Evolutionary conservation across 169 alveolate genomes (phyloP).

Genomic region (Eimeria tenella): DNA sequence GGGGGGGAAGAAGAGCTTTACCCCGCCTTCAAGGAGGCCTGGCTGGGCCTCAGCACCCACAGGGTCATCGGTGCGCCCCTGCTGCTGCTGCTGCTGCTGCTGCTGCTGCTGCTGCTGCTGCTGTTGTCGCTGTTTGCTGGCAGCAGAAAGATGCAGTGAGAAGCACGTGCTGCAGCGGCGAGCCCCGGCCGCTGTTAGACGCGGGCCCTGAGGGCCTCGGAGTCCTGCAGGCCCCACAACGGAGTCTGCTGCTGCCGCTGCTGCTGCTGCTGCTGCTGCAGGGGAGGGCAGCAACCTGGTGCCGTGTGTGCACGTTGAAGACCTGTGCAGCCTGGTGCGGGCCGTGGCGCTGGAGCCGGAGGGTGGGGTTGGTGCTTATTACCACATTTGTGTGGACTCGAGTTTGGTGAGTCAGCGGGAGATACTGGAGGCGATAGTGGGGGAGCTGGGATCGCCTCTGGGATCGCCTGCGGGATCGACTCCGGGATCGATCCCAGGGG

Average conservation of each 20-base stretch:
- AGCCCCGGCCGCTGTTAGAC: too few relatives aligned
- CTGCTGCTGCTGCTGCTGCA: not conserved
- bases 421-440: conserved; percentile 87
- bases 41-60: conserved; percentile 75
- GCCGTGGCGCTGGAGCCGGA: conserved; percentile 86
- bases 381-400: conserved; percentile 91
- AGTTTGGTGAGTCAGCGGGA: conserved; percentile 87
- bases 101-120: too few relatives aligned
- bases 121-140: too few relatives aligned
- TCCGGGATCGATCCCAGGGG: conserved; percentile 69
- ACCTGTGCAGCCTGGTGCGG: conserved; percentile 87
- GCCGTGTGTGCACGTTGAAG: conserved; percentile 93
- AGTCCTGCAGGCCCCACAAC: too few relatives aligned
- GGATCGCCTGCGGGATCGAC: not conserved
- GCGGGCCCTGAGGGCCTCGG: too few relatives aligned
- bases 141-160: too few relatives aligned
- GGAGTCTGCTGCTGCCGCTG: too few relatives aligned
- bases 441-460: conserved; percentile 90
- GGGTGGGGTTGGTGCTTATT: conserved; percentile 80
- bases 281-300: conserved; percentile 90
- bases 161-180: too few relatives aligned
- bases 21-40: conserved; percentile 84
- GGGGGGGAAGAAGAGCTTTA: conserved; percentile 91
- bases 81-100: conserved; percentile 60
- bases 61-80: conserved; percentile 55